Percentiles rank a stretch among this genome's conserved stretches.
phyloP scores from a whole-genome alignment of 768 basidiomycete species.

The Hebeloma cylindrosporum region DNA sequence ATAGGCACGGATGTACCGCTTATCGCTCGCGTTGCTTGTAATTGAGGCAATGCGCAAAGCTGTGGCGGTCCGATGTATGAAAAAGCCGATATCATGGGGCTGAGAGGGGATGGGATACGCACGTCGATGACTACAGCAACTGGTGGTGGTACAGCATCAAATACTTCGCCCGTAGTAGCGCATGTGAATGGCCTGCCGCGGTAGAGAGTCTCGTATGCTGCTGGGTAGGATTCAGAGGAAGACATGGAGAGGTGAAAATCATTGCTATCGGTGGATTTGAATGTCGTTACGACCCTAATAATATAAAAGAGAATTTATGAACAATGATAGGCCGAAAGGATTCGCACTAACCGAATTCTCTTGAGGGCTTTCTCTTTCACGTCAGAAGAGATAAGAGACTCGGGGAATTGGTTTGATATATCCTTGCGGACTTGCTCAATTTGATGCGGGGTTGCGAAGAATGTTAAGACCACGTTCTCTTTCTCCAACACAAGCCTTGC shows the following conservation, averaged over 20 bases:
- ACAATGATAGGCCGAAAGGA: neutral
- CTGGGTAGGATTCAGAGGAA: neutral
- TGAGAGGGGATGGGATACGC: neutral
- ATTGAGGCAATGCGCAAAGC: slow-evolving; percentile 1
- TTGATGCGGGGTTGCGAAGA: slow-evolving; percentile 5
- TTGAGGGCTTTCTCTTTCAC: neutral
- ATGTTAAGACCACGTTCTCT: slow-evolving; percentile 5
- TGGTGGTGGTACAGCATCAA: slow-evolving; percentile 10
- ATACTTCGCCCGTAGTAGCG: slow-evolving; percentile 5
- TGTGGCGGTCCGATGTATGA: no score
- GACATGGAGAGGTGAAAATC: neutral
- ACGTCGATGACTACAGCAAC: slow-evolving; percentile 12
- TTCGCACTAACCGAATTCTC: neutral
- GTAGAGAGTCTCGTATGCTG: slow-evolving; percentile 9
- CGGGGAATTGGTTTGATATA: slow-evolving; percentile 1
- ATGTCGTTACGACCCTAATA: neutral
- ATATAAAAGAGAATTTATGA: neutral
- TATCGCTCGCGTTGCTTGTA: slow-evolving; percentile 1
- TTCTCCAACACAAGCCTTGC: slow-evolving; percentile 10
- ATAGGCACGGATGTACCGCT: slow-evolving; percentile 6
- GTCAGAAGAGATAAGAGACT: neutral
- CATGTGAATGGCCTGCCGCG: slow-evolving; percentile 11
- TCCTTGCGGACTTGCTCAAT: slow-evolving; percentile 10
- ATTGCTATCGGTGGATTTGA: neutral
- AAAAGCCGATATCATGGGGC: no score